Conservation (phyloP, 768 basidiomycete genomes). For the Tricholoma hemisulphureum region DNA sequence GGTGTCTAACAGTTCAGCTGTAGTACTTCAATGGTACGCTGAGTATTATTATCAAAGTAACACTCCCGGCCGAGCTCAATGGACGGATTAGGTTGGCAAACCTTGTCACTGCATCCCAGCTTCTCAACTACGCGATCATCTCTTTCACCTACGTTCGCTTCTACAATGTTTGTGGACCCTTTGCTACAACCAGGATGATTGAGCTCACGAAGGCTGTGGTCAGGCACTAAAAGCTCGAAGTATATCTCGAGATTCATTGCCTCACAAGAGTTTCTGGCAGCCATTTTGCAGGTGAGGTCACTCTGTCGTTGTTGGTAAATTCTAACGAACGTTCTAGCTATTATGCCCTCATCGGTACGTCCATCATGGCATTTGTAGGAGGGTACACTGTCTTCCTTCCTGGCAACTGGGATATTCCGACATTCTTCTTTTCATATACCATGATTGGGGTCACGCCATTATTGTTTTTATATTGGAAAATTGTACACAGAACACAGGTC, state of each 20-base stretch:
- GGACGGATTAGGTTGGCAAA: conserved; percentile 41
- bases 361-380: conserved; percentile 46
- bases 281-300: conserved; percentile 45
- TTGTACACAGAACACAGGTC: conserved; percentile 41
- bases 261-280: conserved; percentile 48
- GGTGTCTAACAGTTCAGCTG: conserved; percentile 45
- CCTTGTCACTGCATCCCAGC: conserved; percentile 47
- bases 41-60: not conserved
- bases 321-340: conserved; percentile 29
- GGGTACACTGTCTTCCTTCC: conserved; percentile 54
- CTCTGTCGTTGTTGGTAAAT: not conserved
- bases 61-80: not conserved
- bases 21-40: conserved; percentile 47
- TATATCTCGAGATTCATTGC: conserved; percentile 43
- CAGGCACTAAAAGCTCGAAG: conserved; percentile 47
- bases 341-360: conserved; percentile 43
- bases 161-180: conserved; percentile 33
- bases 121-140: conserved; percentile 48
- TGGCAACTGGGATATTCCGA: conserved; percentile 45
- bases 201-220: not conserved
- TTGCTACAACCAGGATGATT: not conserved
- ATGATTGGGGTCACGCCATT: conserved; percentile 44
- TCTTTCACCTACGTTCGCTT: conserved; percentile 50
- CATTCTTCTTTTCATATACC: conserved; percentile 49
- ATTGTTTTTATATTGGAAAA: conserved; percentile 46